These are phyloP conservation scores for Stenogyne calaminthoides DNA, from an alignment of 305 asterid genomes.

Conservation along the genomic window DNA sequence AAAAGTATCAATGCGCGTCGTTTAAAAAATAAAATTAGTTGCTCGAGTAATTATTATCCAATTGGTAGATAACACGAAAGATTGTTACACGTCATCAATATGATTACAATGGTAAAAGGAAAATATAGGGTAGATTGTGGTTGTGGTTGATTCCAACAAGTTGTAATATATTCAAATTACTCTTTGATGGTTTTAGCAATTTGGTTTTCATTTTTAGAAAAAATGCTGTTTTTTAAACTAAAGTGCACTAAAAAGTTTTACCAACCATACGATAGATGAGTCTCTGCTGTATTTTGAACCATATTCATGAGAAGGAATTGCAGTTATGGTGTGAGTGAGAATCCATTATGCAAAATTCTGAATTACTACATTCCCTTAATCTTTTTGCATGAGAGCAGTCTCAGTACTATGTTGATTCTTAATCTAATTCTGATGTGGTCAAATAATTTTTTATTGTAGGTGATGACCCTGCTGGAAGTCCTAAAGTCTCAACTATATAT, in stretches of 20 bases:
- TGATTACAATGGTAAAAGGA: neutral
- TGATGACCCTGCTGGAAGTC: conserved; percentile 53
- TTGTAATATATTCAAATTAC: neutral
- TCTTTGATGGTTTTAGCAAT: neutral
- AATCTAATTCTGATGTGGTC: conserved; percentile 12
- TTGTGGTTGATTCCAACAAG: conserved; percentile 9
- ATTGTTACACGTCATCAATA: neutral
- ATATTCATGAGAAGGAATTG: conserved; percentile 3
- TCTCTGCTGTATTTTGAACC: conserved; percentile 10
- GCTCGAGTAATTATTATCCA: neutral
- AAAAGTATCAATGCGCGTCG: too few relatives aligned
- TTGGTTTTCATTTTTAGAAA: neutral
- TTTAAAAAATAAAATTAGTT: neutral
- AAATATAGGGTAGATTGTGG: neutral
- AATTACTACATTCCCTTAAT: neutral
- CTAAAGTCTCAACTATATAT: conserved; percentile 69
- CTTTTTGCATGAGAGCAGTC: neutral
- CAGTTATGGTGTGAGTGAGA: neutral
- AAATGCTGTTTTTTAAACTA: neutral
- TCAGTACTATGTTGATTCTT: conserved; percentile 9
- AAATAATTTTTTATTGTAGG: conserved; percentile 38
- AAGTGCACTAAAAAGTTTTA: neutral
- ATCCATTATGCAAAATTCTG: neutral
- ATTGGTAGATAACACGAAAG: neutral
- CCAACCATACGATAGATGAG: neutral